Base-by-base conservation (phyloP, 495 filamentous ascomycete species). In the Penicillium maclennaniae region DNA sequence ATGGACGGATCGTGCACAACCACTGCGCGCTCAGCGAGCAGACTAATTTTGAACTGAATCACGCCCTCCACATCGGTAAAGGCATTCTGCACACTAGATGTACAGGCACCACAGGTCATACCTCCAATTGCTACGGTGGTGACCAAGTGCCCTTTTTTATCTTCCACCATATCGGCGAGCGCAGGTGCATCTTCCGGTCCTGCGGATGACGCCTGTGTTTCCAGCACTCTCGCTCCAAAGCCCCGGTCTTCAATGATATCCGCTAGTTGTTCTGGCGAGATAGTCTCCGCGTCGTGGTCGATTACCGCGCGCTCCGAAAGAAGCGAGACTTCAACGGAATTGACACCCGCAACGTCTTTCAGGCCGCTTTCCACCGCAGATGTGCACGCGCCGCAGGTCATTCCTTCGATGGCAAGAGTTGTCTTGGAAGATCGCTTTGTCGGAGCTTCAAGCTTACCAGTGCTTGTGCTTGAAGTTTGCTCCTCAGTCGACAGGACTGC, bases 61-160 rank as follows among this genome's bases (percentile, higher is more conserved):
- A 98, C 69, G 1, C 92, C 95, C 2, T 84, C 73, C 15, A 92
- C 74, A 53, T 83, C 83, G 50, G 84, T 80, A 62, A 97, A 95
- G 3, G 87, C 91, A 45, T 82, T 82, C 68, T 96, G 86, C 17
- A 97, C 81, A 39, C 93, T 92, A 10, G 91, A 88, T 7, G 92
- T 97, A 67, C 93, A 98, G 23, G 92, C 90, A 19, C 92, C 92
- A 61, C 92, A 98, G 5, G 92, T 97, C 93, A 98, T 97, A 26
- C 93, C 93, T 59, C 87, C 88, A 21, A 98, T 82, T 4, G 85
- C 82, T 16, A 98, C 78, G 0, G 91, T 96, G 0, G 92, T 97
- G 5, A 86, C 83, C 55, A 82, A 61, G 3, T 77, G 60, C 23
- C 72, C 66, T 34, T 54, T 67, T 42, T 66, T 71, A 56, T 74